These are phyloP conservation scores for Anisodus acutangulus DNA, from an alignment of 257 asterid genomes.

Conservation along the genomic window DNA sequence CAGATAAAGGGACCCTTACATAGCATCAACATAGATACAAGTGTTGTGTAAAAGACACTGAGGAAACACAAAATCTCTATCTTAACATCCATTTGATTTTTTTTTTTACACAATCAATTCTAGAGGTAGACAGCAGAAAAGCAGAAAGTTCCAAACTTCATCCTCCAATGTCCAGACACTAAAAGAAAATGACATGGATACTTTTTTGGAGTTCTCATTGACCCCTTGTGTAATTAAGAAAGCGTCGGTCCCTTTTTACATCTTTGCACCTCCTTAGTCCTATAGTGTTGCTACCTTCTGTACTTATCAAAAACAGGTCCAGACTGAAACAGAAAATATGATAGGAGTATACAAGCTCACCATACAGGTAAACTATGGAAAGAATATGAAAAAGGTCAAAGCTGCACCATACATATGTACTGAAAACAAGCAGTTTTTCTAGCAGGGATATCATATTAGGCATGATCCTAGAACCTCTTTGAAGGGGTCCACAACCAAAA, in stretches of 20 bases:
- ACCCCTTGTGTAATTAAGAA: neutral
- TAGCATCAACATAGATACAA: neutral
- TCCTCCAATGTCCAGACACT: neutral
- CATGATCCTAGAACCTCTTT: neutral
- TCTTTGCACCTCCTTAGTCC: neutral
- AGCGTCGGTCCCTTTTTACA: neutral
- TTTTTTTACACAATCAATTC: slow-evolving; percentile 24
- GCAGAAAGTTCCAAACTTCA: neutral
- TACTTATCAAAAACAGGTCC: neutral
- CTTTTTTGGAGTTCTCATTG: neutral
- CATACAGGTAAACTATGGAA: neutral
- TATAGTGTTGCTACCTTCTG: neutral
- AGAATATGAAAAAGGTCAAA: neutral
- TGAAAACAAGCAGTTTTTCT: neutral
- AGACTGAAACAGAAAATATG: neutral
- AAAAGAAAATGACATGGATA: neutral
- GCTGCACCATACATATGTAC: neutral
- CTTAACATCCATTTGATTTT: neutral
- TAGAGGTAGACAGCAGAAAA: slow-evolving; percentile 5
- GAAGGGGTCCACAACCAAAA: neutral
- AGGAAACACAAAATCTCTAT: slow-evolving; percentile 4
- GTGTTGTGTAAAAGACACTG: neutral
- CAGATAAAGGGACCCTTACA: slow-evolving; percentile 8
- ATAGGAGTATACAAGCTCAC: neutral
- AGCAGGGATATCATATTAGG: neutral